Percentiles rank a stretch among this genome's conserved stretches.
phyloP scores from a whole-genome alignment of 2,329 filamentous ascomycete species.

The Bertia moriformis region DNA sequence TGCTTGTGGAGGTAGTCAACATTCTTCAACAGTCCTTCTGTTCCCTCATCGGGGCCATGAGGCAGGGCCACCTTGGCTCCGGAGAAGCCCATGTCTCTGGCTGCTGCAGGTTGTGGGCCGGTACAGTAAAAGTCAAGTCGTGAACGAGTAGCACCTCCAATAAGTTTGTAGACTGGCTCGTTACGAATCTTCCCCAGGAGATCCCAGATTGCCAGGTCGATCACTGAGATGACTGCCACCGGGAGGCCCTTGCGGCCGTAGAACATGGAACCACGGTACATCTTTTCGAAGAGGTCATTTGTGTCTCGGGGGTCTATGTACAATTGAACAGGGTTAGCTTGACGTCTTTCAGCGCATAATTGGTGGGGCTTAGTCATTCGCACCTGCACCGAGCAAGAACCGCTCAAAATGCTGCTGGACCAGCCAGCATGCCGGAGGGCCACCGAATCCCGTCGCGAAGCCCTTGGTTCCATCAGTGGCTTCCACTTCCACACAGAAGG shows the following conservation, averaged over 20 bases:
- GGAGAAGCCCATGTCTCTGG: constrained; percentile 1
- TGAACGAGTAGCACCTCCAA: constrained; percentile 2
- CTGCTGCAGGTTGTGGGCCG: constrained; percentile 1
- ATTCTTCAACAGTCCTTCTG: constrained; percentile 2
- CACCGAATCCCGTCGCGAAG: constrained; percentile 3
- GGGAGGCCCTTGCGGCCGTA: constrained; percentile 3
- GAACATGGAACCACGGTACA: constrained; percentile 4
- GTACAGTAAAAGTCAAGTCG: constrained; percentile 3
- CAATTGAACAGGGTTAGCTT: too few relatives aligned
- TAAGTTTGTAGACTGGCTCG: constrained; percentile 3
- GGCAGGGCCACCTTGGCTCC: constrained; percentile 3
- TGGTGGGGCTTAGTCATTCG: too few relatives aligned
- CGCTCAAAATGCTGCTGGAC: constrained; percentile 3
- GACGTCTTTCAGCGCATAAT: too few relatives aligned
- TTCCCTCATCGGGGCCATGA: constrained; percentile 2
- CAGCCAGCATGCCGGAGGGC: constrained; percentile 3
- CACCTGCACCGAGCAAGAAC: constrained; percentile 2
- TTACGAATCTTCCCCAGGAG: constrained; percentile 4
- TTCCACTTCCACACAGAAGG: constrained; percentile 3
- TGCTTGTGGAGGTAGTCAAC: constrained; percentile 2
- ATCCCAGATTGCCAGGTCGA: constrained; percentile 3
- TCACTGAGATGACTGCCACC: constrained; percentile 3
- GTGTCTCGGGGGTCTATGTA: constrained; percentile 3
- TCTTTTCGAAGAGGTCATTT: constrained; percentile 3
- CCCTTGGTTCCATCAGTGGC: constrained; percentile 2